Evolutionary conservation across 208 protist genomes (phyloP).

Genomic region (Acanthamoeba royreba): DNA sequence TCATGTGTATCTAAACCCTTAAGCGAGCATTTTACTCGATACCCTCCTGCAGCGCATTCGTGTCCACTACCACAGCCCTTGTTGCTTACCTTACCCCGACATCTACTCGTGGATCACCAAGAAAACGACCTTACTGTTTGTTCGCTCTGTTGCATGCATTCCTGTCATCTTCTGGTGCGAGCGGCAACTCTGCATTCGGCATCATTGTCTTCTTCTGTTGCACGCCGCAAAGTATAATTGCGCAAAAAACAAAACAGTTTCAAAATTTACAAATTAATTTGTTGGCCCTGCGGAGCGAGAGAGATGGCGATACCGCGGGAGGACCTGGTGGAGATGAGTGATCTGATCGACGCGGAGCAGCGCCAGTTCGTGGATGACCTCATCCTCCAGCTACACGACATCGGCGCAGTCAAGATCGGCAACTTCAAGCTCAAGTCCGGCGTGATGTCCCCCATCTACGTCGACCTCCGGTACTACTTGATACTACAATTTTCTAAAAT

Average conservation of each 20-base stretch:
- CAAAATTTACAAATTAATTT: too few relatives aligned
- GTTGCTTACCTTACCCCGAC: too few relatives aligned
- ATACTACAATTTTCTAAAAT: too few relatives aligned
- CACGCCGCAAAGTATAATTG: too few relatives aligned
- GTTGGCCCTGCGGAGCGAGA: too few relatives aligned
- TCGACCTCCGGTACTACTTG: slow-evolving; percentile 92
- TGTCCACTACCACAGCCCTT: too few relatives aligned
- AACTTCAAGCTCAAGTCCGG: slow-evolving; percentile 94
- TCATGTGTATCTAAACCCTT: too few relatives aligned
- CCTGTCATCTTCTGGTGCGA: background rate
- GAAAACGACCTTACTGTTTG: too few relatives aligned
- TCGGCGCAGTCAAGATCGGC: slow-evolving; percentile 88
- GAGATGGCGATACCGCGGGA: background rate
- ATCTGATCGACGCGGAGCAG: background rate
- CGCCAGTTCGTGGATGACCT: slow-evolving; percentile 58
- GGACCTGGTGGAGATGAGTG: background rate
- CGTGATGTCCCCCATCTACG: slow-evolving; percentile 93
- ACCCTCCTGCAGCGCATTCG: too few relatives aligned
- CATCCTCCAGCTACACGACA: slow-evolving; percentile 62
- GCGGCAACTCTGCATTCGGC: slow-evolving; percentile 43
- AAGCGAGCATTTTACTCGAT: too few relatives aligned
- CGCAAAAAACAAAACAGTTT: too few relatives aligned
- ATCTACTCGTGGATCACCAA: too few relatives aligned
- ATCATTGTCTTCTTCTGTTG: slow-evolving; percentile 45
- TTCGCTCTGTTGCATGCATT: slow-evolving; percentile 35